These are phyloP conservation scores for Alternaria ethzedia DNA, from an alignment of 2,329 filamentous ascomycete genomes.

Conservation along the genomic window DNA sequence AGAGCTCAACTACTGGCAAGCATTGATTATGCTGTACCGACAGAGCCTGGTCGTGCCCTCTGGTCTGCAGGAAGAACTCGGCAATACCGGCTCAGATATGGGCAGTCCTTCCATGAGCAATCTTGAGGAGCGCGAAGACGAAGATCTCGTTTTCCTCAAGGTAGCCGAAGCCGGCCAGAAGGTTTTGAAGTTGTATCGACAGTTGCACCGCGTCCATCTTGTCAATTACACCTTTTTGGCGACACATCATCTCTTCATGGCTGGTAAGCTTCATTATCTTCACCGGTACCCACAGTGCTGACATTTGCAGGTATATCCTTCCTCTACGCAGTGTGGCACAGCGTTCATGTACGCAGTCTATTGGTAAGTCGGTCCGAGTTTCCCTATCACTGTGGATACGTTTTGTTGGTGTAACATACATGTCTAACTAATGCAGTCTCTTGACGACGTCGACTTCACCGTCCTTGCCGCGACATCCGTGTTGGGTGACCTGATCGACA, in stretches of 20 bases:
- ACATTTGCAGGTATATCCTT: constrained; percentile 74
- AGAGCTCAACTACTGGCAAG: constrained; percentile 97
- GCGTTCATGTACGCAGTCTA: constrained; percentile 81
- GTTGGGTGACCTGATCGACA: constrained; percentile 87
- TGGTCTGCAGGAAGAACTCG: constrained; percentile 80
- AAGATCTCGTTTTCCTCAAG: constrained; percentile 91
- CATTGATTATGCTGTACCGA: constrained; percentile 92
- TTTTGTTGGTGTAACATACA: not conserved
- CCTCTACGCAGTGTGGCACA: constrained; percentile 97
- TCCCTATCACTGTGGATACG: not conserved
- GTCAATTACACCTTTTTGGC: constrained; percentile 97
- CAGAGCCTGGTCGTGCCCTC: constrained; percentile 87
- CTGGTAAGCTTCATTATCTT: constrained; percentile 62
- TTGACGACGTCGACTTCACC: constrained; percentile 98
- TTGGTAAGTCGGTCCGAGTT: constrained; percentile 65
- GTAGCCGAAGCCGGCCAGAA: constrained; percentile 94
- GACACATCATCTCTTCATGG: constrained; percentile 97
- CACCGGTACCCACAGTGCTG: constrained; percentile 13
- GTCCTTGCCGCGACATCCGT: constrained; percentile 93
- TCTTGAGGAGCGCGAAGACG: constrained; percentile 75
- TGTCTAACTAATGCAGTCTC: constrained; percentile 58
- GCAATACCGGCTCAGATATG: constrained; percentile 62
- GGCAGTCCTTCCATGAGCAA: constrained; percentile 67
- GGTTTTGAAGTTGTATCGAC: constrained; percentile 87
- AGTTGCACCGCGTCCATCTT: constrained; percentile 83